Conservation (phyloP, 257 asterid genomes). For the Solanum sitiens region DNA sequence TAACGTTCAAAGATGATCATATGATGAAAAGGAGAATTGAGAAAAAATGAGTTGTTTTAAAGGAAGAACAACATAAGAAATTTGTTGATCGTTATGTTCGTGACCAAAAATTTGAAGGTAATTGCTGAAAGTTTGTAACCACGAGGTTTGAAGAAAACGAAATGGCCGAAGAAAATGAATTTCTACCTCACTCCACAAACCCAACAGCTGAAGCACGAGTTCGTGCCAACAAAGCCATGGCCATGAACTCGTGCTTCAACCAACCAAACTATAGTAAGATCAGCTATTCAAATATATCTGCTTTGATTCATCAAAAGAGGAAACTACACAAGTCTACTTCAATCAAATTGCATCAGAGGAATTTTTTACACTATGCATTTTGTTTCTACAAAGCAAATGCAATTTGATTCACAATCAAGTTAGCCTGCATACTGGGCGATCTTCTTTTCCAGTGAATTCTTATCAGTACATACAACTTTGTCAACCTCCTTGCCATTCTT, state of each 20-base stretch:
- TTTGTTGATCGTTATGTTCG: no score
- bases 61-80: not conserved
- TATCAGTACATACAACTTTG: conserved; percentile 38
- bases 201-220: not conserved
- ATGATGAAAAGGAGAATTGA: not conserved
- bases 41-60: not conserved
- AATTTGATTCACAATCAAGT: not conserved
- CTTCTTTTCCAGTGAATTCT: conserved; percentile 36
- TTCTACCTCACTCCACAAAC: not conserved
- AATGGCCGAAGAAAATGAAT: not conserved
- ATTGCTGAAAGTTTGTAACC: not conserved
- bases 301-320: not conserved
- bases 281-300: not conserved
- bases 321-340: not conserved
- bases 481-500: conserved; percentile 59
- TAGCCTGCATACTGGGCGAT: conserved; percentile 38
- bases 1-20: no score
- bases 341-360: not conserved
- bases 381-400: not conserved
- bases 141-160: not conserved
- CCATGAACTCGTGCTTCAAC: not conserved
- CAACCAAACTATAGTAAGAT: not conserved
- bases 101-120: no score
- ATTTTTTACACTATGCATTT: not conserved
- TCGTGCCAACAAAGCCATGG: not conserved